These are phyloP conservation scores for Metarhizium guizhouense DNA, from an alignment of 2,329 filamentous ascomycete genomes.

Conservation along the genomic window DNA sequence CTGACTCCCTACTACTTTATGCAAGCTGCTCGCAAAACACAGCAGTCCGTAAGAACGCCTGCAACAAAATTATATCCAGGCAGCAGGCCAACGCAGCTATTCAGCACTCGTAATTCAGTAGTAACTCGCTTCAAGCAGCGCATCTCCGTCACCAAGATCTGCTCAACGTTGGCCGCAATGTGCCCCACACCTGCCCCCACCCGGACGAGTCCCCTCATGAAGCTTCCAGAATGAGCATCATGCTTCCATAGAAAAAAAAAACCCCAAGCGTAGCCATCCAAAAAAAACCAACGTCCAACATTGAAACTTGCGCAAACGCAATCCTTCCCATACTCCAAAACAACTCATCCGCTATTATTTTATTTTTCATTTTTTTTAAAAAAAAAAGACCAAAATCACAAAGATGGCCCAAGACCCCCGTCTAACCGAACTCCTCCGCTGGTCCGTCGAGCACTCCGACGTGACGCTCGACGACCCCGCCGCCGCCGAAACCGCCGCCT, in stretches of 20 bases:
- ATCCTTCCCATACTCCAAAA: not conserved
- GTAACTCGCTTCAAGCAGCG: too few species aligned
- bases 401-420: conserved; percentile 40
- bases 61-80: too few species aligned
- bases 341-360: not conserved
- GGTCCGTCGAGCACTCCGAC: conserved; percentile 51
- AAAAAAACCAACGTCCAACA: not conserved
- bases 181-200: too few species aligned
- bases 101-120: too few species aligned
- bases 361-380: too few species aligned
- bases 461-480: conserved; percentile 18
- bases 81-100: too few species aligned
- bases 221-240: conserved; percentile 31
- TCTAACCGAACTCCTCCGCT: conserved; percentile 72
- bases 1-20: too few species aligned
- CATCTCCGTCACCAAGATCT: too few species aligned
- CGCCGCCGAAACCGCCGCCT: conserved; percentile 21
- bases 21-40: too few species aligned
- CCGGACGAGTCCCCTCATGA: conserved; percentile 21
- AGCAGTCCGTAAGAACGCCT: not conserved
- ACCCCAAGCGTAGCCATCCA: conserved; percentile 5
- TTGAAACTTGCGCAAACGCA: too few species aligned
- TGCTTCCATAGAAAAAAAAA: conserved; percentile 5
- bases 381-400: not conserved
- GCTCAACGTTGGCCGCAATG: too few species aligned